A percentile compares a stretch with the other conserved stretches of the same genome.
Conservation (phyloP, 108 stramenopile genomes). For the Pelagomonas calceolata region DNA sequence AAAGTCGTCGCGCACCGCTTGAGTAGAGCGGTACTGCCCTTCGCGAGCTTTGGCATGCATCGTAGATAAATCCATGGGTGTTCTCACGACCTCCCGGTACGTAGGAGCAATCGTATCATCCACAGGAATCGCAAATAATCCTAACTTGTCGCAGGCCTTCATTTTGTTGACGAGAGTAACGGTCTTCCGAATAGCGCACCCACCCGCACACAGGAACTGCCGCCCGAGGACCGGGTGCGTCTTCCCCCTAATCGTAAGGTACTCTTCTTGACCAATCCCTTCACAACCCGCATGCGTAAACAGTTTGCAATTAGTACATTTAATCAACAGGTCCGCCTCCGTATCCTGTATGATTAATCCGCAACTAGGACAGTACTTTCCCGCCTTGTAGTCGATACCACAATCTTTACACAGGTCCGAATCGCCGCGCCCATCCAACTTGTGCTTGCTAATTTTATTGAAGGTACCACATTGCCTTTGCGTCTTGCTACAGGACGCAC, state of each 20-base stretch:
- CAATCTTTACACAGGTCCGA: slow-evolving; percentile 42
- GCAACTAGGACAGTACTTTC: slow-evolving; percentile 50
- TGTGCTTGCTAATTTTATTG: neutral
- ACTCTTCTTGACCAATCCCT: slow-evolving; percentile 23
- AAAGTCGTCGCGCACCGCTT: slow-evolving; percentile 60
- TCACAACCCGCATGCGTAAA: slow-evolving; percentile 73
- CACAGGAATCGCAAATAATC: slow-evolving; percentile 66
- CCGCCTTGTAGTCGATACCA: slow-evolving; percentile 29
- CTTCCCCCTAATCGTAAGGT: slow-evolving; percentile 31
- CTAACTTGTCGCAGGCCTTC: slow-evolving; percentile 42
- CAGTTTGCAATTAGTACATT: slow-evolving; percentile 50
- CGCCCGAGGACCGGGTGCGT: neutral
- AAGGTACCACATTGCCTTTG: neutral
- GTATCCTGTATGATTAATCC: slow-evolving; percentile 50
- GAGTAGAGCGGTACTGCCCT: slow-evolving; percentile 42
- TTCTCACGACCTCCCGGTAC: slow-evolving; percentile 29
- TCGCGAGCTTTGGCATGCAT: slow-evolving; percentile 32
- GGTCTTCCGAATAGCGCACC: slow-evolving; percentile 44
- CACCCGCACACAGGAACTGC: slow-evolving; percentile 44
- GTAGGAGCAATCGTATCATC: slow-evolving; percentile 49
- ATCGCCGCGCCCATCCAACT: neutral
- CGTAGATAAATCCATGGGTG: slow-evolving; percentile 44
- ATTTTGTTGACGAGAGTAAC: slow-evolving; percentile 34
- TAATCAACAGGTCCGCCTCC: slow-evolving; percentile 23
- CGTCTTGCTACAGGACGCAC: neutral